phyloP scores from a whole-genome alignment of 768 basidiomycete species.

The Suillus fuscotomentosus region DNA sequence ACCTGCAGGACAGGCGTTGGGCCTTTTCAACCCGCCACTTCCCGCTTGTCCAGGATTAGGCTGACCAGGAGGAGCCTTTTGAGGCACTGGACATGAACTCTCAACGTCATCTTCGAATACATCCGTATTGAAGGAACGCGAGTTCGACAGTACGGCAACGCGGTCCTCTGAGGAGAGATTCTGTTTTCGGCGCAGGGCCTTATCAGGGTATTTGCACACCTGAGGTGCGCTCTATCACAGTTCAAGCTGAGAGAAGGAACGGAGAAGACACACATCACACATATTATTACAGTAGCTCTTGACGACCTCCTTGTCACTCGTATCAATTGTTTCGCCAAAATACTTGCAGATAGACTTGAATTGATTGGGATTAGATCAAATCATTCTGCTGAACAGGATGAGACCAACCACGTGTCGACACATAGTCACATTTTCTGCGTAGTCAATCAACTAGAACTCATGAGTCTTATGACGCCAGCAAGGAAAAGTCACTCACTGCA shows the following conservation, averaged over 20 bases:
- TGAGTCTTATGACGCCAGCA: conserved; percentile 16
- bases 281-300: conserved; percentile 65
- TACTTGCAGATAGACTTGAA: conserved; percentile 71
- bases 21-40: conserved; percentile 23
- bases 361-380: not conserved
- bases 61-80: not conserved
- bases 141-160: conserved; percentile 21
- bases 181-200: conserved; percentile 46
- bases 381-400: not conserved
- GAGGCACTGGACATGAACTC: not conserved
- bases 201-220: conserved; percentile 81
- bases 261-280: conserved; percentile 66
- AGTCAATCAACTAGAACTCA: conserved; percentile 40
- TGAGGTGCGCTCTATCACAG: conserved; percentile 24
- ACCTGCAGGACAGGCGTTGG: conserved; percentile 9
- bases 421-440: conserved; percentile 54
- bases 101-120: not conserved
- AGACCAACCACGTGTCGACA: conserved; percentile 72
- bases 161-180: conserved; percentile 47
- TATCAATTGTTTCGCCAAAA: conserved; percentile 71
- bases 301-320: conserved; percentile 39
- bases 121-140: conserved; percentile 2
- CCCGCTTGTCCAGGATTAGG: not conserved
- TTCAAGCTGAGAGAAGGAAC: not conserved
- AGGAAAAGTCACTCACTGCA: conserved; percentile 42